A percentile compares a stretch with the other conserved stretches of the same genome.
Evolutionary conservation across 2,329 filamentous ascomycete genomes (phyloP).

Genomic region (Triangularia setosa): DNA sequence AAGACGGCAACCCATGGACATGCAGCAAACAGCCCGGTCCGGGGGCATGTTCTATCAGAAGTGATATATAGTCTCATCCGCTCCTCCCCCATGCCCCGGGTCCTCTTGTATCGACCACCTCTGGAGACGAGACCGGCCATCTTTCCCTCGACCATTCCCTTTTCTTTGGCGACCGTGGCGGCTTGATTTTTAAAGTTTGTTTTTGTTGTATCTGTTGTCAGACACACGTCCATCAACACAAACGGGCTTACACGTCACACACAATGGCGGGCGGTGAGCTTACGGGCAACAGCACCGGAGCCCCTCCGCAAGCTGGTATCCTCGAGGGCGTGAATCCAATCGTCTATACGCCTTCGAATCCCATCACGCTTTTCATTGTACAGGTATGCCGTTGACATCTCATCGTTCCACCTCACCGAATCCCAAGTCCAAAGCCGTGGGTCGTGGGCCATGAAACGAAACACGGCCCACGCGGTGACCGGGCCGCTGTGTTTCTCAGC

Average conservation of each 20-base stretch:
- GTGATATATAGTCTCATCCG: not conserved
- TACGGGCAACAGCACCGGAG: slow-evolving; percentile 20
- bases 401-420: not conserved
- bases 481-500: not conserved
- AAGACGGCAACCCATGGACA: not conserved
- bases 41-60: not conserved
- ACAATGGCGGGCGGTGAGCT: slow-evolving; percentile 24
- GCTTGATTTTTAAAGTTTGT: not conserved
- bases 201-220: not conserved
- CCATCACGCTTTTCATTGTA: slow-evolving; percentile 66
- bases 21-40: not conserved
- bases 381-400: slow-evolving; percentile 47
- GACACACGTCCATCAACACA: not conserved
- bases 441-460: slow-evolving; percentile 13
- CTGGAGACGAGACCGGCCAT: not conserved
- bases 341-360: slow-evolving; percentile 58
- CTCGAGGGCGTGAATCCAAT: slow-evolving; percentile 62
- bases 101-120: not conserved
- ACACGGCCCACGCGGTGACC: not conserved
- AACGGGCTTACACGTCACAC: not conserved
- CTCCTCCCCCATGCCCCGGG: not conserved
- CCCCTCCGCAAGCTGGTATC: slow-evolving; percentile 45
- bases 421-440: not conserved
- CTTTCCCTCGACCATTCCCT: not conserved
- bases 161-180: not conserved